Base-by-base conservation (phyloP, 2,329 filamentous ascomycete genomes). In the Penicillium vulpinum region DNA sequence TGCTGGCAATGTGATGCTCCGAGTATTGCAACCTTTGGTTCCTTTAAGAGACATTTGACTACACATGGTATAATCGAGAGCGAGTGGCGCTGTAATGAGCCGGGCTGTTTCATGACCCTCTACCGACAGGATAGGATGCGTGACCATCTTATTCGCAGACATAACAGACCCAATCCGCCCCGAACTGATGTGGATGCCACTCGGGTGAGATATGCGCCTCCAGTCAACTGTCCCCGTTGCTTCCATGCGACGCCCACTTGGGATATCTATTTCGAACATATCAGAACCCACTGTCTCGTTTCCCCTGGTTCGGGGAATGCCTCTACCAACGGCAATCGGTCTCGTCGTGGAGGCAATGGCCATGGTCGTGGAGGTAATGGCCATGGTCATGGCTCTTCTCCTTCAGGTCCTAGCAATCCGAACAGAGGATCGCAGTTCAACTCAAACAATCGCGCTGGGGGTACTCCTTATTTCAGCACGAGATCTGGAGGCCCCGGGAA, bases 31-130 rank as follows among this genome's bases (percentile, higher is more conserved):
- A 6, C 18, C 4, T 54, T 41, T 15, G 38, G 29, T 4, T 7
- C 46, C 9, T 10, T 51, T 0, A 55, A 43, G 15, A 55, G 52
- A 7, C 52, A 55, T 15, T 11, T 55, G n/a, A 15, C n/a, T 28
- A 2, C 1, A 5, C 52, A 55, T 36, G n/a, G 0, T 8, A 55
- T 55, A 9, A 5, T 3, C 18, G 38, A 55, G 2, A 3, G 2
- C 13, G 13, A 4, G 22, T 55, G 29, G 24, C n/a, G 3, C 8
- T 55, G 52, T 16, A 9, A 5, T 0, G 3, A n/a, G 6, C 10
- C 4, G 1, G 0, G 2, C 18, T 46, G 41, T 35, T 0, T 2
- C 3, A n/a, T 0, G 15, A 6, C 2, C 3, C 1, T 31, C 4
- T 7, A 2, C 10, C 54, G 54, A 21, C 54, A 41, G 2, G 54